Evolutionary conservation across 352 stramenopile species (phyloP).

Genomic region (Pythium plurisporium): DNA sequence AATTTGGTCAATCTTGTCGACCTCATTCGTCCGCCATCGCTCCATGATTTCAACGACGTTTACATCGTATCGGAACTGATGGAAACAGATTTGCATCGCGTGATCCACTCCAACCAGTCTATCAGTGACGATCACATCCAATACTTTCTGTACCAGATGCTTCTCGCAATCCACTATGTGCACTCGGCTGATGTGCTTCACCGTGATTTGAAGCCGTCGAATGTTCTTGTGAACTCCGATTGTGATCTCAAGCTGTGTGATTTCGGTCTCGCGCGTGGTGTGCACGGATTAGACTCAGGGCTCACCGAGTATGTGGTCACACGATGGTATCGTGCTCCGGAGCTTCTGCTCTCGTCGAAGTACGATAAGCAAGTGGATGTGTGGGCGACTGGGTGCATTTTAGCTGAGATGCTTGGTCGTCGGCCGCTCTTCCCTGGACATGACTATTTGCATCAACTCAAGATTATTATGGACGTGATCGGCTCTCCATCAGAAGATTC

Average conservation of each 20-base stretch:
- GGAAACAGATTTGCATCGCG: constrained; percentile 86
- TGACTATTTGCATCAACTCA: constrained; percentile 94
- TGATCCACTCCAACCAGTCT: constrained; percentile 87
- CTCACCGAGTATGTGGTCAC: constrained; percentile 85
- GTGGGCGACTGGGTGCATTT: constrained; percentile 98
- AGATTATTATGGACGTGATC: constrained; percentile 96
- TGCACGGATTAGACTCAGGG: constrained; percentile 59
- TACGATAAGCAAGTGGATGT: constrained; percentile 89
- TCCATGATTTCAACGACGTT: constrained; percentile 80
- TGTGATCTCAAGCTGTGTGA: constrained; percentile 92
- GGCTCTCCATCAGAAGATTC: constrained; percentile 93
- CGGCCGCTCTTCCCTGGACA: constrained; percentile 97
- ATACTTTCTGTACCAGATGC: constrained; percentile 91
- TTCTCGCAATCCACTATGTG: constrained; percentile 91
- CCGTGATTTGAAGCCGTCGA: constrained; percentile 97
- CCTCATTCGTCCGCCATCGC: constrained; percentile 57
- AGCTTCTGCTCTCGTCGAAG: constrained; percentile 87
- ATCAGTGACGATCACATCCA: constrained; percentile 85
- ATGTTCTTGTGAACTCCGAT: constrained; percentile 95
- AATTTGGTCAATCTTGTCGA: constrained; percentile 80
- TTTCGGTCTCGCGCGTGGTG: constrained; percentile 87
- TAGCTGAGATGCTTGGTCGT: constrained; percentile 96
- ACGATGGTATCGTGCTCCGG: constrained; percentile 60
- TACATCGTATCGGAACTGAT: constrained; percentile 91
- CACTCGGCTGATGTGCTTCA: constrained; percentile 93